Evolutionary conservation across 2,329 filamentous ascomycete species (phyloP).

Genomic region (Fusarium pseudoanthophilum): DNA sequence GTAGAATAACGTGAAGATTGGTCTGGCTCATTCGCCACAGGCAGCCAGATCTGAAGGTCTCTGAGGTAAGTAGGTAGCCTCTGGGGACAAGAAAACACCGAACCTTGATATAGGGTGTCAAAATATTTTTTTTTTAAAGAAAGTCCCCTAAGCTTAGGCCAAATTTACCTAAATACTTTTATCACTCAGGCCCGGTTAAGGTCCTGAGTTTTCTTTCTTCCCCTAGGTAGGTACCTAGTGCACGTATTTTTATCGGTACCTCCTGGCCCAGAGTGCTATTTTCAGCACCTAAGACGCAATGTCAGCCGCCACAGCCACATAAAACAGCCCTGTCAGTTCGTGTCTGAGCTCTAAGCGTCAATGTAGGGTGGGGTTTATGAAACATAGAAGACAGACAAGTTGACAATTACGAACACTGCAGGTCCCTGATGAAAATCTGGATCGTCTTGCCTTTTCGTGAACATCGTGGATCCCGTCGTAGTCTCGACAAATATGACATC

Average conservation of each 20-base stretch:
- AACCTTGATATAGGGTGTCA: too few relatives aligned
- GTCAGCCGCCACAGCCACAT: constrained; percentile 44
- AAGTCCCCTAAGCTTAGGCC: too few relatives aligned
- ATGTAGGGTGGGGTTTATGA: constrained; percentile 17
- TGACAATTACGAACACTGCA: constrained; percentile 13
- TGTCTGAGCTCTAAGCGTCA: neutral
- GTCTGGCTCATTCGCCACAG: constrained; percentile 28
- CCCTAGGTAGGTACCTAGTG: neutral
- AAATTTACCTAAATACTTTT: too few relatives aligned
- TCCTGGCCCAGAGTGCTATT: constrained; percentile 30
- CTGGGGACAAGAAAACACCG: too few relatives aligned
- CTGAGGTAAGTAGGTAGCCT: too few relatives aligned
- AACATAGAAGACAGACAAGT: constrained; percentile 9
- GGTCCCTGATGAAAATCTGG: constrained; percentile 16
- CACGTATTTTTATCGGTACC: neutral
- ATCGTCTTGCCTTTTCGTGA: neutral
- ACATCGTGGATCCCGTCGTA: neutral
- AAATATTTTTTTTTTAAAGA: too few relatives aligned
- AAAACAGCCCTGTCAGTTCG: constrained; percentile 3
- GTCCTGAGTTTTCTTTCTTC: too few relatives aligned
- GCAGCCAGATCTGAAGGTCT: neutral
- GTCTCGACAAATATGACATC: neutral
- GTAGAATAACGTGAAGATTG: neutral
- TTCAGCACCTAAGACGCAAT: constrained; percentile 25
- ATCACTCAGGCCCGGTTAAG: too few relatives aligned